Conservation (phyloP, 2,329 filamentous ascomycete genomes). For the Thelonectria discophora region DNA sequence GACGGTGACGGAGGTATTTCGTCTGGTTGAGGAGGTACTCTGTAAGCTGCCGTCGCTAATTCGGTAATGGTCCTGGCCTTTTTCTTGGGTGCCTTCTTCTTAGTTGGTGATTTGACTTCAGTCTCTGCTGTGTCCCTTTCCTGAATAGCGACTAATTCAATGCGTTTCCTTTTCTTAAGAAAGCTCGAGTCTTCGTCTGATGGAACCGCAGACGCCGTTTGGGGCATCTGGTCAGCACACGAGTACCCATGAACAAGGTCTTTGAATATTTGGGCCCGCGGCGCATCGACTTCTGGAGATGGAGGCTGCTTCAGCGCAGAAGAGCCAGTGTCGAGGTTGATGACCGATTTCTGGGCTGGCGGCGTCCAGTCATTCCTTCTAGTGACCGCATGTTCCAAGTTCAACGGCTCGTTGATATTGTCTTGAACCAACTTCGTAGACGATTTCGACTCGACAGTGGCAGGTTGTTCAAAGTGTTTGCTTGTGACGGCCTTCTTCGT, state of each 20-base stretch:
- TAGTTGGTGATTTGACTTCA: slow-evolving; percentile 47
- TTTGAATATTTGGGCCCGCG: slow-evolving; percentile 51
- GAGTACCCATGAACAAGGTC: slow-evolving; percentile 56
- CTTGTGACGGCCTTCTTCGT: slow-evolving; percentile 46
- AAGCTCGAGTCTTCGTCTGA: slow-evolving; percentile 45
- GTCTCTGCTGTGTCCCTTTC: slow-evolving; percentile 36
- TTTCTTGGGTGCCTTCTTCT: slow-evolving; percentile 68
- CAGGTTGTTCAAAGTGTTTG: slow-evolving; percentile 43
- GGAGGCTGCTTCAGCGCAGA: slow-evolving; percentile 35
- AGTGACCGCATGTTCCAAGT: slow-evolving; percentile 59
- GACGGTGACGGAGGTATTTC: slow-evolving; percentile 47
- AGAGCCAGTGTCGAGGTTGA: slow-evolving; percentile 44
- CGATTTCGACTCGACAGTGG: slow-evolving; percentile 27
- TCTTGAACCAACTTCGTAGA: slow-evolving; percentile 26
- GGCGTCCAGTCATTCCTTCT: slow-evolving; percentile 76
- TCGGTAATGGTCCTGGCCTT: slow-evolving; percentile 82
- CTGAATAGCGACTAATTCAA: slow-evolving; percentile 57
- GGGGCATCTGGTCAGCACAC: slow-evolving; percentile 41
- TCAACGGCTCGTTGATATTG: slow-evolving; percentile 47
- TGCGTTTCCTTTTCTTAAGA: slow-evolving; percentile 64
- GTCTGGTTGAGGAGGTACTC: slow-evolving; percentile 45
- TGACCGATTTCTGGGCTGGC: slow-evolving; percentile 53
- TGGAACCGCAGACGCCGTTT: slow-evolving; percentile 17
- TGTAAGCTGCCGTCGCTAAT: slow-evolving; percentile 77
- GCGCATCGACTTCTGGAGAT: slow-evolving; percentile 18